Evolutionary conservation across 345 rosid genomes (phyloP), one percentile per base, ranked within the genome.

Genomic region (Brassica cretica): DNA sequence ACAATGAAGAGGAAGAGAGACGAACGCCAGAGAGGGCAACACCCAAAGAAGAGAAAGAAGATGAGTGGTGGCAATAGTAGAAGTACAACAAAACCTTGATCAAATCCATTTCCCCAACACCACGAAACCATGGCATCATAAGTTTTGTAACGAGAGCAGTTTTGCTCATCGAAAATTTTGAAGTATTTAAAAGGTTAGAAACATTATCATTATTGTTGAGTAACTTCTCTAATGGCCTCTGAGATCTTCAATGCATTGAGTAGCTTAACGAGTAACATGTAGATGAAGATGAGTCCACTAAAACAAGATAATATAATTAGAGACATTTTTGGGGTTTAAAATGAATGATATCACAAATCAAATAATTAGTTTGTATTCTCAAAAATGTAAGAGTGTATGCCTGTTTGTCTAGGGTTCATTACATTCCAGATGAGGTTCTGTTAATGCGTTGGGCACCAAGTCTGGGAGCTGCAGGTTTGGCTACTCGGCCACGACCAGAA

Each of bases 1-100:
- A 86, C 89, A 79, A 93, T 93, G 90, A 93, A 95, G 90, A 87
- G 98, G 85, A 93, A 95, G 86, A 87, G 80, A 75, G 94, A 93
- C 65, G 88, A 88, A 72, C 86, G 81, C 77, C 86, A 83, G 66
- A 82, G 70, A 60, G 90, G 91, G 9, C 68, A 70, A 72, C 62
- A 68, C 60, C 10, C 62, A 2, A 87, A 81, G 80, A 88, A 72
- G 86, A 80, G 83, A 84, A 87, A 51, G 59, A 49, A 49, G 64
- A 64, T 75, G 76, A 71, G 7, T 74, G 70, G 75, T 2, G 70
- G 75, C 56, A 49, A 49, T 39, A 41, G 4, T 61, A 62, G 59
- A 68, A 73, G 25, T 68, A 62, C 71, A 24, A 35, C 35, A 62
- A 18, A 74, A 27, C 61, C 74, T 33, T 73, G 25, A 67, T 73